Percentiles rank a stretch among this genome's conserved stretches.
These are phyloP conservation scores for Penicillium sp. DNA, from an alignment of 2,329 filamentous ascomycete species.

Conservation along the genomic window DNA sequence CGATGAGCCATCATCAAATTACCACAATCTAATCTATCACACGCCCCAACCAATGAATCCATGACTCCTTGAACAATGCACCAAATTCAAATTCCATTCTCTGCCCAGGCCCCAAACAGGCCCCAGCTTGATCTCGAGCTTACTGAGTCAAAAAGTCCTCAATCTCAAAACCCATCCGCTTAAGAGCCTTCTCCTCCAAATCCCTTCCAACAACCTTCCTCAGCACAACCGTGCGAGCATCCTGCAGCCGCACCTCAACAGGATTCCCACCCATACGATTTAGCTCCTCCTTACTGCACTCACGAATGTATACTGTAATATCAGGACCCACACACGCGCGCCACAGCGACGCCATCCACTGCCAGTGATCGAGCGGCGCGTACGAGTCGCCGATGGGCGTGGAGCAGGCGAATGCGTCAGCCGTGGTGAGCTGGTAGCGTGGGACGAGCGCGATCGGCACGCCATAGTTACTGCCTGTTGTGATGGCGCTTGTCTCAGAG, in stretches of 20 bases:
- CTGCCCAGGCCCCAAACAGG: not conserved
- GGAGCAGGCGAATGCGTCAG: constrained; percentile 70
- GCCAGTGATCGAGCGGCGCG: constrained; percentile 86
- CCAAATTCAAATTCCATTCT: constrained; percentile 2
- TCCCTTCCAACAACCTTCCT: constrained; percentile 44
- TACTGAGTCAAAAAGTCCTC: constrained; percentile 63
- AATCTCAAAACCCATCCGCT: constrained; percentile 82
- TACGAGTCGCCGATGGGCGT: constrained; percentile 77
- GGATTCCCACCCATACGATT: constrained; percentile 41
- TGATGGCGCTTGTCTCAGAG: constrained; percentile 25
- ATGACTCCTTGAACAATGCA: not conserved
- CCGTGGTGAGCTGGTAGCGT: constrained; percentile 75
- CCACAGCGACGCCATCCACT: constrained; percentile 96
- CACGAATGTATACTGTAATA: constrained; percentile 48
- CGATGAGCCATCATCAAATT: constrained; percentile 2
- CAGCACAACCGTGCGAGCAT: constrained; percentile 54
- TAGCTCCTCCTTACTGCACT: constrained; percentile 43
- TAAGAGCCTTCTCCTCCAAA: constrained; percentile 67
- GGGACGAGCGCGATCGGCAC: constrained; percentile 75
- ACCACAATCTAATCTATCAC: constrained; percentile 1
- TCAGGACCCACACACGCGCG: constrained; percentile 81
- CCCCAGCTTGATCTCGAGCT: not conserved
- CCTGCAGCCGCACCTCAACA: constrained; percentile 58
- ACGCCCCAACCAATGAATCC: not conserved
- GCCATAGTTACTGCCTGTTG: constrained; percentile 15